Conservation (phyloP, 306 rosid species). For the Trifolium pratense region DNA sequence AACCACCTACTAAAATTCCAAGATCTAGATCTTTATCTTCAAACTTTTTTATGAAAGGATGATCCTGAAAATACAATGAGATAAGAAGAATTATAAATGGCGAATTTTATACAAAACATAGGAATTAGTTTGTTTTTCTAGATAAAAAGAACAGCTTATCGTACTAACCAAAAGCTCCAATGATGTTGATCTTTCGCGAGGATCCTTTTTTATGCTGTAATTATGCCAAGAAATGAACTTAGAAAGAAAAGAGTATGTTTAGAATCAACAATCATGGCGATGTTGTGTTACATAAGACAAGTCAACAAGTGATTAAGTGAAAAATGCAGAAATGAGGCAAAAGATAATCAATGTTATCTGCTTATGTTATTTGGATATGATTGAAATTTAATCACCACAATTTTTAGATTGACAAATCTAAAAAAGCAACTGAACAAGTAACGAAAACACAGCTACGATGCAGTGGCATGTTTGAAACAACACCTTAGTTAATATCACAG, state of each 20-base stretch:
- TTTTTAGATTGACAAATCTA: too few relatives aligned
- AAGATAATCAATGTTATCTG: background rate
- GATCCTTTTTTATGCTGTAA: constrained; percentile 93
- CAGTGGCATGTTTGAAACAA: constrained; percentile 25
- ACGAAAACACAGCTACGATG: background rate
- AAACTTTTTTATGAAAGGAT: constrained; percentile 95
- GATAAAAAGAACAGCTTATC: background rate
- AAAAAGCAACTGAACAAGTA: background rate
- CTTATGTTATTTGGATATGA: background rate
- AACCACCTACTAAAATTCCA: constrained; percentile 82
- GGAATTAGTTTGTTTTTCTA: background rate
- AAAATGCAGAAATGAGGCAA: background rate
- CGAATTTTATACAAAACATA: background rate
- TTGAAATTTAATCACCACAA: too few relatives aligned
- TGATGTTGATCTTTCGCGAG: constrained; percentile 71
- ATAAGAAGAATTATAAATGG: constrained; percentile 28
- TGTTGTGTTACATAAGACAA: constrained; percentile 2
- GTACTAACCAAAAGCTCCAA: constrained; percentile 89
- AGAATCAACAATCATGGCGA: background rate
- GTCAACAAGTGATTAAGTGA: constrained; percentile 3
- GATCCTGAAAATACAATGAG: constrained; percentile 60
- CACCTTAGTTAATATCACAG: too few relatives aligned
- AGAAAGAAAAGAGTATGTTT: constrained; percentile 19
- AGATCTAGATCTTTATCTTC: constrained; percentile 95
- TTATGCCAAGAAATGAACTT: constrained; percentile 40